Base-by-base conservation (phyloP, 805 yeast genomes). In the Metschnikowia peoriensis region DNA sequence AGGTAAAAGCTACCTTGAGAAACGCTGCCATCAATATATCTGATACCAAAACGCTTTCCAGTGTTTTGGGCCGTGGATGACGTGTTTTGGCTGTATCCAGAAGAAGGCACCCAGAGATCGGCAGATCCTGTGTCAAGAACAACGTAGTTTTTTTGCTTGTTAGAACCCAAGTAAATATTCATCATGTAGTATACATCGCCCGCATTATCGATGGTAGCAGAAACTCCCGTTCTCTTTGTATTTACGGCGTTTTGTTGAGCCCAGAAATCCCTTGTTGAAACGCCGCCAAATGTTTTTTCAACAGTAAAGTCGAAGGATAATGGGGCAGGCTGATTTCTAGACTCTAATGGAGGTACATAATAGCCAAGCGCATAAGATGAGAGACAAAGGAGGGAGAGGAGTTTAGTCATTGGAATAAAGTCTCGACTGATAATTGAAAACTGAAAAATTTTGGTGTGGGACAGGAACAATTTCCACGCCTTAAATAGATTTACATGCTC, bases 111-210 rank as follows among this genome's bases (percentile, higher is more conserved):
- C 78, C 78, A 74, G 52, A 74, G 66, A 56, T 74, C 79, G 9
- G 76, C 69, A 6, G 77, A 72, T 11, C 79, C 79, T n/a, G 79
- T 74, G 54, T 74, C 79, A 14, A 74, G 65, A 53, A 72, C 64
- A 2, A 72, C 75, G n/a, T 62, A 61, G 28, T 62, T 66, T 27
- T 44, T 41, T 49, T 54, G 60, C 16, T 34, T 38, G 41, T 58
- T 41, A 14, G 60, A 56, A n/a, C 62, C 62, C 35, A 59, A n/a
- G 45, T 37, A 42, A 2, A 58, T n/a, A 32, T 54, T 50, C 51
- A 58, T 40, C 44, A 46, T 48, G 50, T 59, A 59, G 50, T 47
- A 48, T 14, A 55, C 37, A 38, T 48, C 41, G 32, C 40, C 43
- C 43, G 47, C 11, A 39, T 49, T 28, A 28, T 37, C 15, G 43